Conservation (phyloP, 2,329 filamentous ascomycete genomes). For the Sarocladium strictum region DNA sequence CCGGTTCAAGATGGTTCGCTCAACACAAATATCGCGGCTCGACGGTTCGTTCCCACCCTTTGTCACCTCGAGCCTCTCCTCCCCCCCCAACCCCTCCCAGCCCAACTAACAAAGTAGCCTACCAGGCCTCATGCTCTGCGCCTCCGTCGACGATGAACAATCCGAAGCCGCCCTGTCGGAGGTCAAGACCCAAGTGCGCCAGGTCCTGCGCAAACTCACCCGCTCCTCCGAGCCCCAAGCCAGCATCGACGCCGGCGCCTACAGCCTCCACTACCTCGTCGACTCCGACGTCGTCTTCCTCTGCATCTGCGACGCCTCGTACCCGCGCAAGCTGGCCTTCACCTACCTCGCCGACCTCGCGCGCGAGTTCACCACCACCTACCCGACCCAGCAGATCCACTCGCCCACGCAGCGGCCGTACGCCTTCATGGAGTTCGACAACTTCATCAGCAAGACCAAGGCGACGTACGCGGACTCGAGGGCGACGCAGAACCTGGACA, state of each 20-base stretch:
- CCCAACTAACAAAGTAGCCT: neutral
- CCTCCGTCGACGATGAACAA: constrained; percentile 82
- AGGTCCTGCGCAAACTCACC: constrained; percentile 81
- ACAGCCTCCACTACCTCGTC: constrained; percentile 88
- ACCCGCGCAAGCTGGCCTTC: constrained; percentile 96
- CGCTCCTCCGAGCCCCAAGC: constrained; percentile 87
- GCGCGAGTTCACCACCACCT: constrained; percentile 83
- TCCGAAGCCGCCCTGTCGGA: constrained; percentile 73
- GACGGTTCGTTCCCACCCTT: constrained; percentile 57
- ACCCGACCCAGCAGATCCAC: constrained; percentile 68
- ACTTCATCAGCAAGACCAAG: constrained; percentile 88
- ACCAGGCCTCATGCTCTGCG: constrained; percentile 85
- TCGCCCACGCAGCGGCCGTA: constrained; percentile 77
- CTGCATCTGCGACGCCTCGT: constrained; percentile 86
- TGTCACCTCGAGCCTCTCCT: neutral
- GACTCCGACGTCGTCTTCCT: constrained; percentile 80
- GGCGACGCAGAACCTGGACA: constrained; percentile 86
- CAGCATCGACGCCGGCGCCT: constrained; percentile 77
- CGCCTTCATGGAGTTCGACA: constrained; percentile 97
- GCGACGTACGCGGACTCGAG: constrained; percentile 90
- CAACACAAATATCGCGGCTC: constrained; percentile 88
- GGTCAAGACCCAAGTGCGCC: constrained; percentile 84
- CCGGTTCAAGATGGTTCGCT: constrained; percentile 64
- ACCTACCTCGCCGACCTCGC: constrained; percentile 93
- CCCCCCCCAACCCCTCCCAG: neutral